Percentiles rank a stretch among this genome's conserved stretches.
These are phyloP conservation scores for Monosporascus ibericus DNA, from an alignment of 2,329 filamentous ascomycete genomes.

Conservation along the genomic window DNA sequence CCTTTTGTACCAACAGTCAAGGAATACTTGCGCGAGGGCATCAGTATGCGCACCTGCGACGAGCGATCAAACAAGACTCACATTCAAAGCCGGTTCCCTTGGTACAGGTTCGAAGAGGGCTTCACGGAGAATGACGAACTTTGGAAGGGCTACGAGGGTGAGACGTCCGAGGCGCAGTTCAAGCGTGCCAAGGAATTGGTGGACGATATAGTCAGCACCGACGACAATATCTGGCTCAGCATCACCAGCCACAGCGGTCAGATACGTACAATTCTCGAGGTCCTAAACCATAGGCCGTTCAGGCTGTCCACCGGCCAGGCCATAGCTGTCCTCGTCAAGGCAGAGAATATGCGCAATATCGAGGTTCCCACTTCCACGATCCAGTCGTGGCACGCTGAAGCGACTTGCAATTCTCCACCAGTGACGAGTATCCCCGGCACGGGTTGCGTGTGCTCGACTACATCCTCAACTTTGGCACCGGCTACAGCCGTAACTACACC, in stretches of 20 bases:
- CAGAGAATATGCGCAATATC: conserved; percentile 32
- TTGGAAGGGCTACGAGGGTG: conserved; percentile 36
- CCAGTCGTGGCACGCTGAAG: conserved; percentile 30
- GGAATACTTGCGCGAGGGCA: conserved; percentile 59
- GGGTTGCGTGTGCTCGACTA: conserved; percentile 35
- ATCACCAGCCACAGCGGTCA: conserved; percentile 56
- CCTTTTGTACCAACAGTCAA: conserved; percentile 57
- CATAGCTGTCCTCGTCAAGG: conserved; percentile 62
- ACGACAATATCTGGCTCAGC: conserved; percentile 50
- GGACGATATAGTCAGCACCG: conserved; percentile 50
- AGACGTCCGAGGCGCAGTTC: conserved; percentile 42
- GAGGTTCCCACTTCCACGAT: conserved; percentile 26
- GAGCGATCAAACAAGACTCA: conserved; percentile 48
- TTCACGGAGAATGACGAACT: conserved; percentile 51
- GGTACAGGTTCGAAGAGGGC: conserved; percentile 50
- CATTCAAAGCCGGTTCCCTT: conserved; percentile 46
- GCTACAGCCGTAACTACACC: conserved; percentile 8
- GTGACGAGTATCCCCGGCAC: conserved; percentile 34
- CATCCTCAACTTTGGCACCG: conserved; percentile 7
- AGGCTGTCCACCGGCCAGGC: conserved; percentile 59
- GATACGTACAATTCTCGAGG: conserved; percentile 44
- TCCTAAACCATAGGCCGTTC: conserved; percentile 57
- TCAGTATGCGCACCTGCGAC: conserved; percentile 65
- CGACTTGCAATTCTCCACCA: conserved; percentile 39
- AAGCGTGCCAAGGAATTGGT: conserved; percentile 42